These are phyloP conservation scores for Solanum verrucosum DNA, from an alignment of 257 asterid species.

Conservation along the genomic window DNA sequence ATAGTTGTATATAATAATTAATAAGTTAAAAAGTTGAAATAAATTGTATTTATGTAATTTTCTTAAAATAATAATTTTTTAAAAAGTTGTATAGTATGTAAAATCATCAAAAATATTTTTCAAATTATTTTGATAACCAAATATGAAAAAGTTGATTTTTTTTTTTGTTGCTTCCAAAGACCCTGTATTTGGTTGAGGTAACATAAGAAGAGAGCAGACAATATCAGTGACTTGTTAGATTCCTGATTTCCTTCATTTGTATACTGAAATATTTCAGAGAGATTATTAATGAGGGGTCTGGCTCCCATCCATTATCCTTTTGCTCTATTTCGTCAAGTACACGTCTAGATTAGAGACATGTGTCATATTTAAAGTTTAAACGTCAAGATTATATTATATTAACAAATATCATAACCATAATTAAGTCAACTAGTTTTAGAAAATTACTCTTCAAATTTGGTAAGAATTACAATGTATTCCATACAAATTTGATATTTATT, in stretches of 20 bases:
- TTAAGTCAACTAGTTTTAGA: too few species aligned
- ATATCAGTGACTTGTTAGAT: background rate
- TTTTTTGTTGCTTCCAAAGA: background rate
- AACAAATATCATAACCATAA: too few species aligned
- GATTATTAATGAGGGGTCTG: background rate
- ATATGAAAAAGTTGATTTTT: background rate
- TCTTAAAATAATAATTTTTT: too few species aligned
- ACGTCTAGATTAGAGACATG: too few species aligned
- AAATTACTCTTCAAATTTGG: too few species aligned
- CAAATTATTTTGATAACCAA: background rate
- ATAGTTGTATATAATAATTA: background rate
- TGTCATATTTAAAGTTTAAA: too few species aligned
- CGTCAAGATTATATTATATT: too few species aligned
- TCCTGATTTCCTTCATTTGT: background rate
- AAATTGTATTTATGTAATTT: background rate
- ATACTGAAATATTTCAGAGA: background rate
- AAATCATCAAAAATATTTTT: background rate
- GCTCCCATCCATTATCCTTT: too few species aligned
- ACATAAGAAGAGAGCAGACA: background rate
- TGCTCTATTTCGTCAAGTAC: too few species aligned
- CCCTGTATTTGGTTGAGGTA: background rate
- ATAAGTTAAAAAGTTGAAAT: background rate
- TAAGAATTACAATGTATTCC: too few species aligned
- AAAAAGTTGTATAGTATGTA: background rate
- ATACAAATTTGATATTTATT: too few species aligned